Conservation (phyloP, 2,329 filamentous ascomycete genomes). For the Microsporum audouinii region DNA sequence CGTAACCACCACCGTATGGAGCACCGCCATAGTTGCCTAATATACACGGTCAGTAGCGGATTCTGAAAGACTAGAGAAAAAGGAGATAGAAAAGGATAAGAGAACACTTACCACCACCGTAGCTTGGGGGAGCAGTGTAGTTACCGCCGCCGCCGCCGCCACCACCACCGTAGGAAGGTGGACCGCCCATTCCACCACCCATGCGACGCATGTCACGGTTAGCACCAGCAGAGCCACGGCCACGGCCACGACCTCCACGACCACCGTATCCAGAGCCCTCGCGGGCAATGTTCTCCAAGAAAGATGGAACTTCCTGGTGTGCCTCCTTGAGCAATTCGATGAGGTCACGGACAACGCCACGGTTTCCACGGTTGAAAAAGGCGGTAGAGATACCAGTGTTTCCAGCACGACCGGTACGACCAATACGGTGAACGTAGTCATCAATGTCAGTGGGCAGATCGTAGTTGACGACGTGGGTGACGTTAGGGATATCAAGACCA, state of each 20-base stretch:
- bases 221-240: conserved; percentile 52
- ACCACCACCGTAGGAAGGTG: conserved; percentile 16
- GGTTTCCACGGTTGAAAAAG: conserved; percentile 99
- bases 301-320: conserved; percentile 87
- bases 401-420: conserved; percentile 98
- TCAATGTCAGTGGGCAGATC: conserved; percentile 98
- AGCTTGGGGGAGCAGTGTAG: conserved; percentile 16
- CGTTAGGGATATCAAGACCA: conserved; percentile 89
- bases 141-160: conserved; percentile 10
- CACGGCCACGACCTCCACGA: conserved; percentile 55
- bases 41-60: background rate
- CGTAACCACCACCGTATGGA: conserved; percentile 18
- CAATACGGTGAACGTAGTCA: conserved; percentile 97
- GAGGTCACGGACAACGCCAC: conserved; percentile 90
- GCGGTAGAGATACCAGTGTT: conserved; percentile 97
- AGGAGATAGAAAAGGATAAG: too few relatives aligned
- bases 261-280: conserved; percentile 75
- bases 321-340: conserved; percentile 98
- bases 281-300: conserved; percentile 94
- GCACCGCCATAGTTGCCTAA: background rate
- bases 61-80: background rate
- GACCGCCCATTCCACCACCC: conserved; percentile 25
- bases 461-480: conserved; percentile 97
- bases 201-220: conserved; percentile 84
- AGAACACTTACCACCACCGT: conserved; percentile 19